Percentiles rank a stretch among this genome's conserved stretches.
These are phyloP conservation scores for Lepiota venenata DNA, from an alignment of 768 basidiomycete species.

Conservation along the genomic window DNA sequence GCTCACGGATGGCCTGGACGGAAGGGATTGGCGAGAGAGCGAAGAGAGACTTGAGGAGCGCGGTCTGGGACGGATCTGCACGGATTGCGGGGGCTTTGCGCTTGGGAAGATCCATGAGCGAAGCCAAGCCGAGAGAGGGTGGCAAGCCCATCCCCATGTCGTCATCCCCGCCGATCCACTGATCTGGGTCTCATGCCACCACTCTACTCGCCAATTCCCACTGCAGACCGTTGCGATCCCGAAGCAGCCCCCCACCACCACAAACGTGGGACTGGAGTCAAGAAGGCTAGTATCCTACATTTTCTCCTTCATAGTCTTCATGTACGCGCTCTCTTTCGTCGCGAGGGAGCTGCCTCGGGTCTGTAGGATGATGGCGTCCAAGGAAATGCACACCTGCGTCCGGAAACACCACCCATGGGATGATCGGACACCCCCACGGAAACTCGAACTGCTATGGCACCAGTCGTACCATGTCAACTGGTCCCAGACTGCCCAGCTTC, in stretches of 20 bases:
- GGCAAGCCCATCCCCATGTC: neutral
- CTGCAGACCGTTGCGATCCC: neutral
- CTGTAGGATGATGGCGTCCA: constrained; percentile 4
- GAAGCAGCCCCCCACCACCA: neutral
- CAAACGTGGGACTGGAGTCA: neutral
- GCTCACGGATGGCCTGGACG: constrained; percentile 18
- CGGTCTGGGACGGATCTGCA: constrained; percentile 22
- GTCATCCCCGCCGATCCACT: neutral
- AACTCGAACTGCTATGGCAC: constrained; percentile 4
- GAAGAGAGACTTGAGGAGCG: constrained; percentile 24
- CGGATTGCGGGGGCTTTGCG: constrained; percentile 17
- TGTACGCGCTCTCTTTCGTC: constrained; percentile 13
- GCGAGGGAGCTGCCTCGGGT: constrained; percentile 3
- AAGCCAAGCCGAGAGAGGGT: neutral
- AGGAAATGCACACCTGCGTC: neutral
- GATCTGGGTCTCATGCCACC: constrained; percentile 5
- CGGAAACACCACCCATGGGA: constrained; percentile 1
- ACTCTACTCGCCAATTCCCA: constrained; percentile 9
- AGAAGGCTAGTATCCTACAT: constrained; percentile 11
- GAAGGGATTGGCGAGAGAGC: constrained; percentile 18
- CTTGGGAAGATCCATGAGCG: neutral
- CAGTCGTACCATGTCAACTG: constrained; percentile 13
- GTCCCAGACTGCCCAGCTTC: constrained; percentile 35
- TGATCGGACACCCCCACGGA: neutral
- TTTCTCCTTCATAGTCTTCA: constrained; percentile 12